Base-by-base conservation (phyloP, 1,284 basidiomycete species). In the Ceratobasidium sp. region DNA sequence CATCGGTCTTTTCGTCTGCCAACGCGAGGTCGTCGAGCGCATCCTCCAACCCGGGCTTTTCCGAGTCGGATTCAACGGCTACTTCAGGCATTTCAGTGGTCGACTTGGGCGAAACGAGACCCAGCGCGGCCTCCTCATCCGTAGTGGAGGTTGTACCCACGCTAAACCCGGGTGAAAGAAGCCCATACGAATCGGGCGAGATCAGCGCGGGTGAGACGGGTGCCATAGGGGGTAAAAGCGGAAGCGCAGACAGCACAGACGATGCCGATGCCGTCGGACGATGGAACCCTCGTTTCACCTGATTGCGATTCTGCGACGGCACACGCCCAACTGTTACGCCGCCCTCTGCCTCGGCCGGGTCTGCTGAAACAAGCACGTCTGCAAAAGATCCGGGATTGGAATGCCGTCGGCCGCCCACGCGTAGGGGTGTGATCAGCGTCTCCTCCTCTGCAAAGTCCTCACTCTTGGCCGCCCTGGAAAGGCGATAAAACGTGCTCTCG, bases 401-500 rank as follows among this genome's bases (percentile, higher is more conserved):
- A 39, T 48, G 51, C 13, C 66, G 27, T 31, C 66, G 7, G 8
- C 62, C 62, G 22, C 24, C 62, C 56, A 59, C 19, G 11, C 46
- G 31, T 9, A 73, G 5, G 16, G 29, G 58, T 37, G 29, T 6
- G 22, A 24, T 2, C 39, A 11, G 22, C 8, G 14, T 9, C 22
- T 64, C 62, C 7, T 64, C 62, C 0, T 48, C 41, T n/a, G 0
- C 62, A n/a, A 64, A 41, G 9, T 73, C 69, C 27, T 62, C 69
- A 24, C 69, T 73, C 48, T 37, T 49, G 1, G 69, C 69, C 58
- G 59, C 69, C 6, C 54, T 37, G 7, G 69, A 49, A 27, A 39
- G 27, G 2, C 43, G 56, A 48, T 68, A 73, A 59, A 72, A 72
- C 59, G 74, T 48, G n/a, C 27, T 61, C n/a, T 34, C 63, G 14